Conservation (phyloP, 768 basidiomycete genomes). For the Saitozyma sp. region DNA sequence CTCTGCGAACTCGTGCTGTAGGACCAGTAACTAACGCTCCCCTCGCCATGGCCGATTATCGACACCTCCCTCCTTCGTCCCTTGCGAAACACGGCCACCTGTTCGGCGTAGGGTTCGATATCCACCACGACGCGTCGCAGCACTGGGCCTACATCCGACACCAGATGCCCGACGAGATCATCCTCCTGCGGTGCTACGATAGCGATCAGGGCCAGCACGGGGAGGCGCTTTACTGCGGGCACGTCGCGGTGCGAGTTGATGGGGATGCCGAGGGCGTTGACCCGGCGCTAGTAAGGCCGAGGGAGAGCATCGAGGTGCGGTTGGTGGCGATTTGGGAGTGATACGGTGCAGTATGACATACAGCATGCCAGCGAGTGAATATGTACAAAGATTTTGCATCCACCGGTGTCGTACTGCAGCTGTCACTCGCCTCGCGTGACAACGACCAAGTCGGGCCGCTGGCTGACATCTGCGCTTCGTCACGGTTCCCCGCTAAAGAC, state of each 20-base stretch:
- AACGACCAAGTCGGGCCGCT: no score
- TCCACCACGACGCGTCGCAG: constrained; percentile 24
- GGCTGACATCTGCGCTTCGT: no score
- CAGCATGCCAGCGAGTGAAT: no score
- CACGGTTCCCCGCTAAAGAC: no score
- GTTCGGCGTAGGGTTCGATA: constrained; percentile 25
- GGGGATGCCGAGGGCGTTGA: constrained; percentile 11
- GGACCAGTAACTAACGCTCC: constrained; percentile 21
- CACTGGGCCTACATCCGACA: constrained; percentile 37
- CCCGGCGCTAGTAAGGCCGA: no score
- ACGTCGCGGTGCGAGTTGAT: constrained; percentile 23
- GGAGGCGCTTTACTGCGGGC: constrained; percentile 19
- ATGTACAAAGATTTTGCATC: no score
- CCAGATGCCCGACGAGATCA: constrained; percentile 35
- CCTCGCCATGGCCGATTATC: constrained; percentile 19
- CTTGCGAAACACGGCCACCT: constrained; percentile 16
- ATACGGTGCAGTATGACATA: no score
- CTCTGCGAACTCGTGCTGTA: no score
- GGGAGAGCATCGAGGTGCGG: no score
- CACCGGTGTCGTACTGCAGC: no score
- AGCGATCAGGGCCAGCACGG: constrained; percentile 23
- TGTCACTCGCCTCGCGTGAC: no score
- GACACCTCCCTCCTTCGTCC: constrained; percentile 9
- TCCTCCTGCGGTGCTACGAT: constrained; percentile 38
- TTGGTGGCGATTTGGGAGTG: no score